phyloP scores from a whole-genome alignment of 2,329 filamentous ascomycete genomes.

The Cordyceps javanica region DNA sequence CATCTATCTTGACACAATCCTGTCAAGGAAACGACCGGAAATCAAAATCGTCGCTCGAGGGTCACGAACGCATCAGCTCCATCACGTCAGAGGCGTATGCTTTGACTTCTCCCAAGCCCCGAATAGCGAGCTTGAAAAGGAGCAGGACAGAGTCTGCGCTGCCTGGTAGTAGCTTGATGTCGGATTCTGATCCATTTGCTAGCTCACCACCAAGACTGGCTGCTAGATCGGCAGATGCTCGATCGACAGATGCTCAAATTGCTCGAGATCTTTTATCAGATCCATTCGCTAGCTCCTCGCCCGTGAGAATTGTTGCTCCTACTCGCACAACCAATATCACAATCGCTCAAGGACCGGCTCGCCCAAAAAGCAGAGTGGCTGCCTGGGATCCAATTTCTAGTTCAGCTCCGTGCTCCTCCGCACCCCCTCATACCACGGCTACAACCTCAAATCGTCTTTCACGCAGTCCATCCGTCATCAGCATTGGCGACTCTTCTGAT shows the following conservation, averaged over 20 bases:
- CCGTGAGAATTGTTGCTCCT: neutral
- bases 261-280: neutral
- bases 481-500: constrained; percentile 29
- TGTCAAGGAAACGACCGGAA: neutral
- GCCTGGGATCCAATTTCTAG: constrained; percentile 49
- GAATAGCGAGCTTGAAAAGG: neutral
- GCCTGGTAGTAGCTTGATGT: neutral
- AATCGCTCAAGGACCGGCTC: neutral
- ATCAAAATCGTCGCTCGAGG: constrained; percentile 13
- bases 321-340: neutral
- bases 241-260: neutral
- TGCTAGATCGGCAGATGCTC: neutral
- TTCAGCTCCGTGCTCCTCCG: constrained; percentile 35
- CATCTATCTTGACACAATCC: neutral
- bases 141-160: neutral
- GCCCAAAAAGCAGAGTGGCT: neutral
- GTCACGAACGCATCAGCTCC: constrained; percentile 34
- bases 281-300: constrained; percentile 16
- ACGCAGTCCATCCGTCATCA: constrained; percentile 24
- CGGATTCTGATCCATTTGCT: constrained; percentile 27
- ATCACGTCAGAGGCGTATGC: neutral
- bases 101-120: neutral
- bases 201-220: constrained; percentile 22
- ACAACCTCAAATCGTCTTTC: constrained; percentile 27
- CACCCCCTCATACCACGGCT: constrained; percentile 15